These are phyloP conservation scores for Suillus tomentosus DNA, from an alignment of 768 basidiomycete species.

Conservation along the genomic window DNA sequence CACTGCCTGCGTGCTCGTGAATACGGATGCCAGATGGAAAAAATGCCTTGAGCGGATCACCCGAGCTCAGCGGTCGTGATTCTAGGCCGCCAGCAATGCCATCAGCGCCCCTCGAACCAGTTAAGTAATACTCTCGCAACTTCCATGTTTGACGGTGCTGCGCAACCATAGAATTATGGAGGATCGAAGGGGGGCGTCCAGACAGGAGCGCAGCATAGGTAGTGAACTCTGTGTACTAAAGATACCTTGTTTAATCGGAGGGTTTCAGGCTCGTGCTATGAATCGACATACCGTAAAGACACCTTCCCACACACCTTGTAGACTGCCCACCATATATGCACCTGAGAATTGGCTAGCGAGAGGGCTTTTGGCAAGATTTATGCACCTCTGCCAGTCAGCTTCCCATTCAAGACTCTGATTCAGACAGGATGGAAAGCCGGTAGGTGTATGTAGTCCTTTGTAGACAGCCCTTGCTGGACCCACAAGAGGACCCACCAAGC, in stretches of 20 bases:
- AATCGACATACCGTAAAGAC: constrained; percentile 61
- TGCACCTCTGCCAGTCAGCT: constrained; percentile 66
- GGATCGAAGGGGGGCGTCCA: constrained; percentile 60
- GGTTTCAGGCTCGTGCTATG: not conserved
- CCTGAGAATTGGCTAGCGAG: constrained; percentile 39
- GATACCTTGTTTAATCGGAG: constrained; percentile 6
- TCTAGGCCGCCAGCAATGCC: constrained; percentile 4
- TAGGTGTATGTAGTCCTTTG: constrained; percentile 18
- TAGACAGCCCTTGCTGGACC: constrained; percentile 4
- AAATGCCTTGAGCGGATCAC: constrained; percentile 64
- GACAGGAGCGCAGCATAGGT: constrained; percentile 79
- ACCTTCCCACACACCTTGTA: constrained; percentile 83
- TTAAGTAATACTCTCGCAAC: constrained; percentile 72
- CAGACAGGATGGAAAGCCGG: constrained; percentile 13
- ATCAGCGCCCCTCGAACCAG: constrained; percentile 34
- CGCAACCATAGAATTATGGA: constrained; percentile 77
- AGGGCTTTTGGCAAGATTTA: constrained; percentile 37
- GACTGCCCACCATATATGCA: constrained; percentile 62
- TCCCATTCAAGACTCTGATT: constrained; percentile 61
- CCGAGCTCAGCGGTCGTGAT: constrained; percentile 46
- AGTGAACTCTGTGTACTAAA: constrained; percentile 80
- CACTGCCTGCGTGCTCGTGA: constrained; percentile 47
- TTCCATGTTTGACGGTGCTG: constrained; percentile 92
- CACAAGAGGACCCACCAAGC: constrained; percentile 41
- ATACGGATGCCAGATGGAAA: constrained; percentile 57